Base-by-base conservation (phyloP, 352 stramenopile genomes). In the Halophytophthora batemanensis region DNA sequence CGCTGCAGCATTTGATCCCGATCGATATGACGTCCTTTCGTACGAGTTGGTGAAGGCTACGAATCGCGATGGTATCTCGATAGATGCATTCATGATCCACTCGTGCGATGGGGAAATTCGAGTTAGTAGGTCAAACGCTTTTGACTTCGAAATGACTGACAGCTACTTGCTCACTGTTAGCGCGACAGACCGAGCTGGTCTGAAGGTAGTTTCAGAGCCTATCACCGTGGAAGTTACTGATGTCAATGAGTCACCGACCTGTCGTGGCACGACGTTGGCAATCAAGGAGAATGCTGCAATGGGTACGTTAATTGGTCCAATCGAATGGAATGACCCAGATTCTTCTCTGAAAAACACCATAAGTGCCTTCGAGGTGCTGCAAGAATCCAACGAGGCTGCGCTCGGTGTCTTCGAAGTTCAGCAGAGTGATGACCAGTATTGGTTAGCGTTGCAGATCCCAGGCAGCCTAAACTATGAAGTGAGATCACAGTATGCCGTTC, bases 71-170 rank as follows among this genome's bases (percentile, higher is more conserved):
- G 75, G 67, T 6, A 31, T 48, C 2, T 70, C 70, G 1, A 67
- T 84, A 0, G 65, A 86, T 50, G 37, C 71, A 1, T 86, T 86
- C 14, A 72, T 64, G 45, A 64, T 86, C n/a, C 56, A 74, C 42
- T 77, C 69, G 12, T 86, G 75, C 34, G 62, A 78, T 48, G 75
- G 72, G 37, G 69, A 83, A 61, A 47, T 86, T 49, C 63, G 68
- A 1, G 22, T 86, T 2, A 57, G 59, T 14, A 52, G 49, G 2
- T 56, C 71, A 13, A 52, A 59, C 19, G 37, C 19, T 8, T 36
- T 86, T 2, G 53, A 83, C 40, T 83, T 59, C 23, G 75, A 86
- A 48, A 31, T 31, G 8, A 71, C 59, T 47, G 36, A 12, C 8
- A 13, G 18, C 0, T 86, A 69, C 35, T 21, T 57, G 8, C 37